A percentile compares a stretch with the other conserved stretches of the same genome.
Conservation (phyloP, 305 asterid genomes). For the Ajuga reptans region DNA sequence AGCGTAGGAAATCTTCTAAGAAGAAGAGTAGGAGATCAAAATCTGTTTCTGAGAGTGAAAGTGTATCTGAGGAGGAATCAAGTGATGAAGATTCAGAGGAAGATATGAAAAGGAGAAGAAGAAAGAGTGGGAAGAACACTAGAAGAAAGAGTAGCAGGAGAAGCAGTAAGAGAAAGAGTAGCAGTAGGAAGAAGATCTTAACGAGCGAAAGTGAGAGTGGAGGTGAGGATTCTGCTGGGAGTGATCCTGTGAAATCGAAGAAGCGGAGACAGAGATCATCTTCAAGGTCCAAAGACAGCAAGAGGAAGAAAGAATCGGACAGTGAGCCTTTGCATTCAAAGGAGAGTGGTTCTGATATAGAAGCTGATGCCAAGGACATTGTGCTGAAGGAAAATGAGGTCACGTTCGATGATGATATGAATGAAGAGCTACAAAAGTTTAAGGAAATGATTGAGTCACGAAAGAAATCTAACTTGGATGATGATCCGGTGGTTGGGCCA, state of each 20-base stretch:
- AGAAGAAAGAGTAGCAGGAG: conserved; percentile 37
- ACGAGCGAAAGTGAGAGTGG: conserved; percentile 53
- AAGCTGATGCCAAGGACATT: conserved; percentile 26
- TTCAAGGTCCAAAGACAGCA: conserved; percentile 38
- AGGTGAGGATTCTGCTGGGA: conserved; percentile 44
- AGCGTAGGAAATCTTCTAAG: conserved; percentile 44
- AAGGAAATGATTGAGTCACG: conserved; percentile 61
- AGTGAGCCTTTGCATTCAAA: conserved; percentile 26
- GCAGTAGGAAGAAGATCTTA: conserved; percentile 34
- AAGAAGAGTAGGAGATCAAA: conserved; percentile 35
- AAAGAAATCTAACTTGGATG: conserved; percentile 48
- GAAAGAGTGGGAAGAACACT: conserved; percentile 27
- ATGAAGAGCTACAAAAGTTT: conserved; percentile 46
- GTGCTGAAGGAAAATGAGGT: conserved; percentile 36
- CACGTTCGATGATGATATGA: conserved; percentile 28
- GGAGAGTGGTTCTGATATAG: conserved; percentile 32
- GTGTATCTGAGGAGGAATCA: conserved; percentile 40
- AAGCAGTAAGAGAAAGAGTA: conserved; percentile 35
- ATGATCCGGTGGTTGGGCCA: conserved; percentile 74
- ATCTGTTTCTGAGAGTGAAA: conserved; percentile 45
- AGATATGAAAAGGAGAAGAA: conserved; percentile 37
- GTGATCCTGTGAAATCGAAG: conserved; percentile 33
- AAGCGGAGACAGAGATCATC: conserved; percentile 34
- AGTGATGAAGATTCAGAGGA: conserved; percentile 44
- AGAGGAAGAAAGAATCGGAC: conserved; percentile 38